Percentiles rank a stretch among this genome's conserved stretches.
These are phyloP conservation scores for Podaxis sp. DNA, from an alignment of 768 basidiomycete genomes.

Conservation along the genomic window DNA sequence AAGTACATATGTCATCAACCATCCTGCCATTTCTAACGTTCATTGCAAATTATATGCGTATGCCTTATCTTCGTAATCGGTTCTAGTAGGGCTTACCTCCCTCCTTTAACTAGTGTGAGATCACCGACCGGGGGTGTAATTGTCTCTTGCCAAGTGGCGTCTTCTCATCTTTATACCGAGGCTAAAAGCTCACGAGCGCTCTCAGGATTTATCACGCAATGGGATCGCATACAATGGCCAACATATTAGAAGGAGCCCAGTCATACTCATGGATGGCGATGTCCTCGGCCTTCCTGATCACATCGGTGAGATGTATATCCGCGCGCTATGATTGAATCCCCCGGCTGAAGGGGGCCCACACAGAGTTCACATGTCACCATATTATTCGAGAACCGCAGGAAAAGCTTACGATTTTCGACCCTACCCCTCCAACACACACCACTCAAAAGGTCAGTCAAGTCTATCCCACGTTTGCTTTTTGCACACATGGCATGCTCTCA, in stretches of 20 bases:
- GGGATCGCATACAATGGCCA: constrained; percentile 70
- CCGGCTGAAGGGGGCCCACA: not conserved
- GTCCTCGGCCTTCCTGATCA: constrained; percentile 63
- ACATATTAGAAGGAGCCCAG: constrained; percentile 57
- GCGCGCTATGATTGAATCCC: not conserved
- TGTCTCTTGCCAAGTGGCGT: constrained; percentile 69
- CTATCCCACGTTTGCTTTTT: not conserved
- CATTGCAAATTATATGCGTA: constrained; percentile 83
- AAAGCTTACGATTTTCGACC: constrained; percentile 55
- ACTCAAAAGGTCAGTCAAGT: constrained; percentile 43
- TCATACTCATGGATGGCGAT: constrained; percentile 79
- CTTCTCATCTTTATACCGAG: not conserved
- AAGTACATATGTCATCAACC: constrained; percentile 62
- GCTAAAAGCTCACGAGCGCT: not conserved
- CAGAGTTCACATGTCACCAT: constrained; percentile 67
- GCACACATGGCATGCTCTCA: constrained; percentile 19
- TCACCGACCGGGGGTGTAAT: constrained; percentile 70
- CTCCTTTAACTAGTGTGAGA: constrained; percentile 44
- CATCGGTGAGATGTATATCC: constrained; percentile 24
- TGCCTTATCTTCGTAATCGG: constrained; percentile 18
- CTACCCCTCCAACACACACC: constrained; percentile 51
- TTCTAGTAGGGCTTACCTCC: not conserved
- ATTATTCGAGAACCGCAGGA: constrained; percentile 48
- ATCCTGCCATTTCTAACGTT: constrained; percentile 59
- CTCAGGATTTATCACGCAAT: constrained; percentile 73